Percentiles rank a stretch among this genome's conserved stretches.
Conservation (phyloP, 345 rosid species). For the Moricandia arvensis region DNA sequence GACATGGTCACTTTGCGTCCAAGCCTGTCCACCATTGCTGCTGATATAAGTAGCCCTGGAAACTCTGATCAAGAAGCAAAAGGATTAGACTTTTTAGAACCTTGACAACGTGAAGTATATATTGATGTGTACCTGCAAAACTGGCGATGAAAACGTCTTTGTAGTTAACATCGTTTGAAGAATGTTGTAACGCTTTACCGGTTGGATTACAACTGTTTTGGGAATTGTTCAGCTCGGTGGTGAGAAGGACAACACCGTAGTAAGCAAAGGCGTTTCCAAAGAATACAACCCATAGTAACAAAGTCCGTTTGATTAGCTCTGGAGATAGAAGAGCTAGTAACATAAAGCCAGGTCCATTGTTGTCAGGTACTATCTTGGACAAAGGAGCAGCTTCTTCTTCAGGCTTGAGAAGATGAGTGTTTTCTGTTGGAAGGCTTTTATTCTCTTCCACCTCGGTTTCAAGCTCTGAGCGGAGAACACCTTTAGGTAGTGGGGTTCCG, state of each 20-base stretch:
- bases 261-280: constrained; percentile 91
- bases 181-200: constrained; percentile 24
- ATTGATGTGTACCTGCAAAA: constrained; percentile 67
- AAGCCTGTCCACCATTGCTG: constrained; percentile 67
- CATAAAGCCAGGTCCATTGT: constrained; percentile 39
- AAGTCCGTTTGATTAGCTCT: constrained; percentile 57
- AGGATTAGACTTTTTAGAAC: constrained; percentile 7
- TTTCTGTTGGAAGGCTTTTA: constrained; percentile 40
- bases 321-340: constrained; percentile 67
- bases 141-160: constrained; percentile 73
- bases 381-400: constrained; percentile 14
- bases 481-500: constrained; percentile 56
- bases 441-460: constrained; percentile 47
- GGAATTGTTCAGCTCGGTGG: constrained; percentile 72
- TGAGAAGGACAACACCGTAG: constrained; percentile 85
- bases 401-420: constrained; percentile 40
- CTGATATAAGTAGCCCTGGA: constrained; percentile 83
- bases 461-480: constrained; percentile 60
- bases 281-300: constrained; percentile 79
- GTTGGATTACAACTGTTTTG: constrained; percentile 42
- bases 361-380: constrained; percentile 40
- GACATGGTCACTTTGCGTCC: constrained; percentile 89
- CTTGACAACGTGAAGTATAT: neutral
- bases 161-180: constrained; percentile 53
- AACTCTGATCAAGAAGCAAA: constrained; percentile 47